Conservation (phyloP, 148 eudicot species). For the Vaccinium myrtillus region DNA sequence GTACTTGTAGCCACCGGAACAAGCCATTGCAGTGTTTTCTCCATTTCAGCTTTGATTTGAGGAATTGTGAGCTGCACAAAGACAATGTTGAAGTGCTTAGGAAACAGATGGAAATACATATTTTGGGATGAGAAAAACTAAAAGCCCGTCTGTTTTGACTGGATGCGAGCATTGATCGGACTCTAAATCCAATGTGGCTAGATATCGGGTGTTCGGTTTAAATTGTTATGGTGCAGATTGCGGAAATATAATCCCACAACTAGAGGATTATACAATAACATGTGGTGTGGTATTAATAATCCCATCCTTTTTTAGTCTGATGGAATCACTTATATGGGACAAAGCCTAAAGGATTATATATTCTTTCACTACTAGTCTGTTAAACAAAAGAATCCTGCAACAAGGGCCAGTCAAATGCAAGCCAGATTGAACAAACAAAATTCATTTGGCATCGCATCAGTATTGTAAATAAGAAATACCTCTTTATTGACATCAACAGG, state of each 20-base stretch:
- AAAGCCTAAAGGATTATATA: background rate
- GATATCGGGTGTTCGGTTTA: background rate
- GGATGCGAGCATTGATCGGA: background rate
- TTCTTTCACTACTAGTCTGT: background rate
- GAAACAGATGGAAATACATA: slow-evolving; percentile 15
- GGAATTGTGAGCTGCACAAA: slow-evolving; percentile 68
- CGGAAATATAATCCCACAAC: background rate
- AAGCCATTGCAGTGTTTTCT: slow-evolving; percentile 86
- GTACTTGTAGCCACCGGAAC: slow-evolving; percentile 92
- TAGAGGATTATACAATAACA: background rate
- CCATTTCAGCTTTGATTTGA: slow-evolving; percentile 92
- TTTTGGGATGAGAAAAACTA: slow-evolving; percentile 2
- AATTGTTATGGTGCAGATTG: background rate
- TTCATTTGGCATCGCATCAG: background rate
- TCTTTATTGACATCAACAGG: slow-evolving; percentile 42
- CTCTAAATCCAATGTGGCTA: background rate
- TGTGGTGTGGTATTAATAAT: background rate
- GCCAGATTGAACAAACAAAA: slow-evolving; percentile 14
- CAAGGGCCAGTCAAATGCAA: background rate
- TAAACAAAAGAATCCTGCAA: background rate
- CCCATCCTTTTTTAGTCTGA: background rate
- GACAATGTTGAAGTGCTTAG: slow-evolving; percentile 5
- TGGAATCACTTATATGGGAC: background rate
- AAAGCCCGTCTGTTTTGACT: background rate
- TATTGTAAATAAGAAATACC: slow-evolving; percentile 35